Evolutionary conservation across 148 eudicot genomes (phyloP), one percentile per base, ranked within the genome.

Genomic region (Dysphania ambrosioides): DNA sequence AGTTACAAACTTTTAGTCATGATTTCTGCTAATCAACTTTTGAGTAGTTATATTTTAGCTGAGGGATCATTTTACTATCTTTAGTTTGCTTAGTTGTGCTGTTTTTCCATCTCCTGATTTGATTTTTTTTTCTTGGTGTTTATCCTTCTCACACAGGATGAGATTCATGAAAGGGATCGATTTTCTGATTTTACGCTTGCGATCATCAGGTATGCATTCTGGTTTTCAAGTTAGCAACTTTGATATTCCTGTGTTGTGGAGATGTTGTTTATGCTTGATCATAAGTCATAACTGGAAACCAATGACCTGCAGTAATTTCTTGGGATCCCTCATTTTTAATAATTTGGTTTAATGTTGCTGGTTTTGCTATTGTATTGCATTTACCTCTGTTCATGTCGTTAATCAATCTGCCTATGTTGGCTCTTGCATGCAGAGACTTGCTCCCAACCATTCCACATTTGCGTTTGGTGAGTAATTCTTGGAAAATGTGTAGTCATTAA

Each of bases 151-250:
- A 77, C 72, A 75, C 68, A 95, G 99, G 99, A 95, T 84, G 99
- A 95, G 85, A 92, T 96, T 75, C 99, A 96, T 82, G 99, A 96
- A 74, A 85, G 99, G 85, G 99, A 96, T 76, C 90, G 89, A 56
- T 90, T 76, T 81, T 89, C 94, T 36, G 99, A 96, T 83, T 88
- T 96, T 75, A 86, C 87, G 89, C 92, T 96, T 30, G 88, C 99
- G 60, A 90, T 96, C 71, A 80, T 96, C 87, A 92, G 97, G 99
- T 96, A 82, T 71, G 56, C 5, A 18, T 21, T 66, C 15, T 35
- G 19, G 36, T 35, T 57, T 67, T 58, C 12, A 47, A 13, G 21
- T 59, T 24, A 23, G n/a, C 55, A 67, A 24, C 4, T 42, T 41
- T 15, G 35, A 21, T 12, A 12, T 67, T 41, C 42, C 32, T 67